These are phyloP conservation scores for Oidiodendron maius DNA, from an alignment of 495 filamentous ascomycete genomes.

Conservation along the genomic window DNA sequence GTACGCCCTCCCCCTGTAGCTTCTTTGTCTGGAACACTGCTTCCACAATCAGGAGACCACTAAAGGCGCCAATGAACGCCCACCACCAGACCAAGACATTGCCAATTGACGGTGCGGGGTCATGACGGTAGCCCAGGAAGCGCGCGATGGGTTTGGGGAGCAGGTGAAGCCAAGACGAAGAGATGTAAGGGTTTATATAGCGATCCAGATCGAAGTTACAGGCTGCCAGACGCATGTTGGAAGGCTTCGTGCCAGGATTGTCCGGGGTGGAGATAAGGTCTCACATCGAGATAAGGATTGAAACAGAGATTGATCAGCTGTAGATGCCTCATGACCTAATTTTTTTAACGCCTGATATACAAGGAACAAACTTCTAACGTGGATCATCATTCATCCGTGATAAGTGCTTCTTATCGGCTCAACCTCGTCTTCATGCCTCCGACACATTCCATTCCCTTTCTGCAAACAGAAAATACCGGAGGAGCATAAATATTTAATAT, in stretches of 20 bases:
- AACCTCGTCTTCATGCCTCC: neutral
- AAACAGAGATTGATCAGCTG: no score
- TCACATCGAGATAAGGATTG: no score
- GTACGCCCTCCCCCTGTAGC: slow-evolving; percentile 31
- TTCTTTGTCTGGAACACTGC: slow-evolving; percentile 31
- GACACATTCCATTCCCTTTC: neutral
- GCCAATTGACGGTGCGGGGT: slow-evolving; percentile 29
- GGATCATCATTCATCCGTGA: neutral
- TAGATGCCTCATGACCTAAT: no score
- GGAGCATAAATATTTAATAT: neutral
- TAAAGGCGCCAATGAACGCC: slow-evolving; percentile 50
- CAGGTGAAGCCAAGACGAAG: slow-evolving; percentile 36
- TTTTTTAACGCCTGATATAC: no score
- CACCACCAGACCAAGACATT: slow-evolving; percentile 44
- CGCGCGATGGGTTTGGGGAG: slow-evolving; percentile 41
- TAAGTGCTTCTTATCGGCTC: neutral
- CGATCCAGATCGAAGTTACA: slow-evolving; percentile 60
- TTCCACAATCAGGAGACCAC: slow-evolving; percentile 41
- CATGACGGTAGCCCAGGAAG: slow-evolving; percentile 45
- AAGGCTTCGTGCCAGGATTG: no score
- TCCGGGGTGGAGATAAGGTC: no score
- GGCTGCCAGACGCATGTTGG: neutral
- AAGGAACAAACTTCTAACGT: no score
- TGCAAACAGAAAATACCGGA: no score
- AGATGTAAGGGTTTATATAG: slow-evolving; percentile 56